A percentile compares a stretch with the other conserved stretches of the same genome.
These are phyloP conservation scores for Solanum piurae DNA, from an alignment of 257 asterid species.

Conservation along the genomic window DNA sequence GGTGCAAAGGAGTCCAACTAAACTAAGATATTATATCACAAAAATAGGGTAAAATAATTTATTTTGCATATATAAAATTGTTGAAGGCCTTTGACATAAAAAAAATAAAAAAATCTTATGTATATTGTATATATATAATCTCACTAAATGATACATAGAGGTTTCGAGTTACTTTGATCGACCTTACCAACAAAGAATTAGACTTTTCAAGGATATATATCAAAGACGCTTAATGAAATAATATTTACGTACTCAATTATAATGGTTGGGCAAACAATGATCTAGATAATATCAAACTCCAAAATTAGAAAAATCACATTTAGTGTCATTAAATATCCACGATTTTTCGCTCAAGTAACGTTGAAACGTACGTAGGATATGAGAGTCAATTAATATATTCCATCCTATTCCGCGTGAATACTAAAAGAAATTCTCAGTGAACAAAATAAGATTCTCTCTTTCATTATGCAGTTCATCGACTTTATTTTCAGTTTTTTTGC, in stretches of 20 bases:
- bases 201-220: not conserved
- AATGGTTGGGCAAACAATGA: no score
- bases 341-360: not conserved
- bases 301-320: no score
- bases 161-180: rapidly evolving
- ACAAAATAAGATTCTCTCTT: no score
- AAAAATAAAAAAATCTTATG: no score
- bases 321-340: not conserved
- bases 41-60: no score
- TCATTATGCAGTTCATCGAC: not conserved
- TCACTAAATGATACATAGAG: no score
- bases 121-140: no score
- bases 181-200: no score
- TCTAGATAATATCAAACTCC: not conserved
- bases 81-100: no score
- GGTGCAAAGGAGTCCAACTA: no score
- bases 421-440: not conserved
- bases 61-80: no score
- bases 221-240: not conserved
- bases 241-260: not conserved
- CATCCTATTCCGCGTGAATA: not conserved
- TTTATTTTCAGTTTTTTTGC: not conserved
- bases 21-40: no score
- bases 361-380: not conserved
- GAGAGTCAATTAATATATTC: not conserved